Base-by-base conservation (phyloP, 2,329 filamentous ascomycete species). In the Venturia aucupariae region DNA sequence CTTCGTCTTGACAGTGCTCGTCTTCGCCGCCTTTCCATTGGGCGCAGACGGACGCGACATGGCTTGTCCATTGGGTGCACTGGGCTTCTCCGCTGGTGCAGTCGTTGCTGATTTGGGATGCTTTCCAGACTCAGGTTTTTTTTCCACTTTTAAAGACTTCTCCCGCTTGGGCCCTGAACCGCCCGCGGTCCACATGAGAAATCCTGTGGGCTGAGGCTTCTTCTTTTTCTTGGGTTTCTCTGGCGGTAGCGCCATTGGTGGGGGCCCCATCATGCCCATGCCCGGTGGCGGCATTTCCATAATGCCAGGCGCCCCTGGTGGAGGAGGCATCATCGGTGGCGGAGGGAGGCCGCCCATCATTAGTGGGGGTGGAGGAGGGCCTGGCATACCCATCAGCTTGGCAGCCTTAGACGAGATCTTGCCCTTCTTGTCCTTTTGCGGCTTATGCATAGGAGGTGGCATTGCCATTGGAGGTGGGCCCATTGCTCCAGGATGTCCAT, bases 161-260 rank as follows among this genome's bases (percentile, higher is more conserved):
- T 35, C 60, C n/a, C 48, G 17, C n/a, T 60, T 60, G 8, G 65
- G 62, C 15, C 66, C 67, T 35, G 51, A 51, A 22, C 46, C 11
- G 4, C 67, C 68, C 44, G 70, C 70, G 60, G 69, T 69, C 71
- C 71, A 72, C 60, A 68, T 64, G 41, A 72, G 67, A 63, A 72
- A 70, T 11, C 65, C 64, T 11, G 68, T 39, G 8, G 68, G 64
- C 27, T 54, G 39, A 10, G 46, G 32, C 42, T 65, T 64, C 48
- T 68, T 65, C 46, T 65, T 66, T 57, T 66, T 65, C 30, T 57
- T 57, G 22, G 64, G 63, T n/a, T 64, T 54, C 32, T 41, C 30
- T 24, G 61, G 61, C 38, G 55, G 41, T 32, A 60, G n/a, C 19
- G 64, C 54, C 42, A 39, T 62, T 42, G 55, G 44, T 59, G 65